Evolutionary conservation across 805 yeast genomes (phyloP), one percentile per base, ranked within the genome.

Genomic region (Ogataea zsoltii): DNA sequence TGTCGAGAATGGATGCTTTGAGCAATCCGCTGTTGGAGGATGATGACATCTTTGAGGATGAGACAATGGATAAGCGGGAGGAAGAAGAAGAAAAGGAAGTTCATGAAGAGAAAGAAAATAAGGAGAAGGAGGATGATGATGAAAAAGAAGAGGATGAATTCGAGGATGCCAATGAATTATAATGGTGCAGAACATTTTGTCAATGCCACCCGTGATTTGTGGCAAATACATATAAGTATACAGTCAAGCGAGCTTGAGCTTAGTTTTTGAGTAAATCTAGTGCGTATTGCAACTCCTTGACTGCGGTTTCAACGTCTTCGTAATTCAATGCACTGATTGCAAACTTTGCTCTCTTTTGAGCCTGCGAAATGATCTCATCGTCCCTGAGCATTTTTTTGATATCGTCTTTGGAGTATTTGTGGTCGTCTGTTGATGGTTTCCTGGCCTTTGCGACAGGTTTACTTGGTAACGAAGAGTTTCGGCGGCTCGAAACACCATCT

Each of bases 241-340:
- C 16, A 17, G 5, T 32, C 40, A 32, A 15, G 33, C 31, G 16
- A 23, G 26, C 39, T 15, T 32, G 19, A 32, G n/a, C 34, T 21
- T 44, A 49, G 2, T 47, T 64, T 42, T 54, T 60, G 41, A 79
- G 56, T 30, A 81, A 54, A 15, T 70, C 73, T 33, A 85, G 61
- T 0, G 89, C 89, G 19, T 69, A 60, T 14, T 66, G 62, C 38
- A 86, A 64, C 58, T 86, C 88, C 30, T 67, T 69, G 35, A 80
- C 79, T 2, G 92, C 92, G 0, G 92, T 86, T 2, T 62, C 73
- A 29, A 78, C 66, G 55, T 86, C 95, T 50, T 86, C 92, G 60
- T 85, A 86, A 58, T 85, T 85, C 59, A 86, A 70, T 0, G 95
- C 94, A 45, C 89, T 82, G 6, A 85, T 80, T 2, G 90, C 92